A percentile compares a stretch with the other conserved stretches of the same genome.
Evolutionary conservation across 2,329 filamentous ascomycete species (phyloP).

Genomic region (Neopestalotiopsis sp.): DNA sequence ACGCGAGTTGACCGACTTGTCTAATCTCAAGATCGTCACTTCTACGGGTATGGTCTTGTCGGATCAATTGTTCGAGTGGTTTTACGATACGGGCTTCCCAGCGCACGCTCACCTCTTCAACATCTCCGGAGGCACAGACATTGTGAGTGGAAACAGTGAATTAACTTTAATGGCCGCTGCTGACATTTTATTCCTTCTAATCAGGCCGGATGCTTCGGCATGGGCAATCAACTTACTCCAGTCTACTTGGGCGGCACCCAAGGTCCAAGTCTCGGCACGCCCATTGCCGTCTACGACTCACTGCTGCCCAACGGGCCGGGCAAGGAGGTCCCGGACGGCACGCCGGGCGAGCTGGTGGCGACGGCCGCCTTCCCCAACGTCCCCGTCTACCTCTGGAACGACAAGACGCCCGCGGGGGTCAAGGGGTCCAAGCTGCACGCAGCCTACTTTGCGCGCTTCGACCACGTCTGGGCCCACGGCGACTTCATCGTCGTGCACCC

Average conservation of each 20-base stretch:
- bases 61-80: conserved; percentile 79
- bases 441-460: conserved; percentile 67
- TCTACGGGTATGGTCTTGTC: conserved; percentile 85
- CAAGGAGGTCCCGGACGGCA: conserved; percentile 57
- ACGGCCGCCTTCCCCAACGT: conserved; percentile 76
- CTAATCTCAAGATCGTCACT: conserved; percentile 63
- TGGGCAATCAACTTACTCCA: conserved; percentile 72
- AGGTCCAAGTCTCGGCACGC: conserved; percentile 53
- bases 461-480: conserved; percentile 79
- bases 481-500: conserved; percentile 79
- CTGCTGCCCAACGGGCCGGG: conserved; percentile 54
- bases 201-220: conserved; percentile 63
- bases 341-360: conserved; percentile 76
- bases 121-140: conserved; percentile 79
- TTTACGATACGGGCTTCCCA: conserved; percentile 75
- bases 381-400: conserved; percentile 70
- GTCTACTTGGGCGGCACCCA: conserved; percentile 63
- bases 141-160: conserved; percentile 50
- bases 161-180: neutral
- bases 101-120: conserved; percentile 70
- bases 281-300: conserved; percentile 66
- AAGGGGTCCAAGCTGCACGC: conserved; percentile 62
- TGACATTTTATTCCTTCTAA: conserved; percentile 6
- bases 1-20: conserved; percentile 66
- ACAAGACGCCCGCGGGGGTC: conserved; percentile 43